Base-by-base conservation (phyloP, 306 rosid genomes). In the Erythrophleum fordii region DNA sequence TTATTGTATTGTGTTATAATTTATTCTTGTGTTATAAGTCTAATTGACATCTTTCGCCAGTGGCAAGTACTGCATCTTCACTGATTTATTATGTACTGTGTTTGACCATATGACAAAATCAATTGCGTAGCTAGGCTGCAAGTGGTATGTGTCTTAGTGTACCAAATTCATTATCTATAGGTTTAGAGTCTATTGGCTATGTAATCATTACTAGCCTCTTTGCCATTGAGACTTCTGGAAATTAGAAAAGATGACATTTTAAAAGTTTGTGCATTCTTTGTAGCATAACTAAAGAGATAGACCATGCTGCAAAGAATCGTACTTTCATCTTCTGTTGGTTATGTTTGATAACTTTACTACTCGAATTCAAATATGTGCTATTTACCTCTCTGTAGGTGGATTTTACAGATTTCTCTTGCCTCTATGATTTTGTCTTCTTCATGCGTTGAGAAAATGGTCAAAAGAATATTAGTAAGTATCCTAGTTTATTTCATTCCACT, bases 361-460 rank as follows among this genome's bases (percentile, higher is more conserved):
- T 78, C 56, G 71, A 42, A 82, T 64, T 65, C 34, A 48, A 29
- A 80, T 9, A 58, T 59, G 55, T 77, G 48, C 62, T 74, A 28
- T 76, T 75, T 81, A 79, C 70, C 44, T 55, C 37, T 79, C 17
- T 90, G 80, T 55, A 93, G 99, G 89, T 73, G 73, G 88, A 91
- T 81, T 87, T 80, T 75, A 85, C 91, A 26, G 97, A 93, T 77
- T 93, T 92, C 86, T 87, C 97, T 9, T 79, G 94, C 86, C 90
- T 96, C 87, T 96, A 96, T 70, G 98, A 92, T 35, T 96, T 96
- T 84, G 97, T 90, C 73, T 96, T 88, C 83, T 93, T 93, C 83
- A 69, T 92, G 75, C 89, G 97, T 78, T 97, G 99, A 0, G 98
- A 93, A 83, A 86, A 88, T 89, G 97, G 99, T 82, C 99, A 96